These are phyloP conservation scores for Neurospora hispaniola DNA, from an alignment of 495 filamentous ascomycete genomes.

Conservation along the genomic window DNA sequence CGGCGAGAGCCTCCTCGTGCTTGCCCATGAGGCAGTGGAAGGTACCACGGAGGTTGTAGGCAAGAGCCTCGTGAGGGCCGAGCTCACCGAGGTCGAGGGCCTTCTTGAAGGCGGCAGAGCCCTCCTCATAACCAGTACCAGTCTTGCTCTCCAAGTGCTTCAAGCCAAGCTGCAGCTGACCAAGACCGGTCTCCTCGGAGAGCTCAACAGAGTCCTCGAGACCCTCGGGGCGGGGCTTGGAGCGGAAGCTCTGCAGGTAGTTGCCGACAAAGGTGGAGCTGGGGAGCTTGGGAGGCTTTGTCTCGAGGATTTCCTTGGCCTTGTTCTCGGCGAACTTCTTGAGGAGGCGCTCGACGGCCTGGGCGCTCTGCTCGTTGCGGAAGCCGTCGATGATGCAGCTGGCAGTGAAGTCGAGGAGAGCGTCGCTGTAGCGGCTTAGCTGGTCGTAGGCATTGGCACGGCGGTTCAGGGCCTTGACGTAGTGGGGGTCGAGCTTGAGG, in stretches of 20 bases:
- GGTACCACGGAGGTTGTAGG: slow-evolving; percentile 92
- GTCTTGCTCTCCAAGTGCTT: slow-evolving; percentile 74
- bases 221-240: slow-evolving; percentile 64
- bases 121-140: slow-evolving; percentile 79
- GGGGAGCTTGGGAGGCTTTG: slow-evolving; percentile 60
- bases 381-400: slow-evolving; percentile 99
- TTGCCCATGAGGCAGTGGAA: slow-evolving; percentile 89
- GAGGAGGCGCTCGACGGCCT: slow-evolving; percentile 81
- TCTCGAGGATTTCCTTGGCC: slow-evolving; percentile 74
- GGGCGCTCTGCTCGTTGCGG: slow-evolving; percentile 75
- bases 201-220: slow-evolving; percentile 71
- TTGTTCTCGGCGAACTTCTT: slow-evolving; percentile 97
- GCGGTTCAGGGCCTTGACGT: slow-evolving; percentile 94
- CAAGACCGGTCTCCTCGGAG: slow-evolving; percentile 68
- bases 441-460: slow-evolving; percentile 95
- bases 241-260: slow-evolving; percentile 95
- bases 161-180: slow-evolving; percentile 73
- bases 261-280: slow-evolving; percentile 95
- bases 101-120: slow-evolving; percentile 73
- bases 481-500: slow-evolving; percentile 82
- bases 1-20: slow-evolving; percentile 66
- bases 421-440: slow-evolving; percentile 79
- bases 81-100: slow-evolving; percentile 71
- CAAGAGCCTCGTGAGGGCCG: slow-evolving; percentile 73
- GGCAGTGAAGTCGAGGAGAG: slow-evolving; percentile 92